These are phyloP conservation scores for Suillus ampliporus DNA, from an alignment of 768 basidiomycete genomes.

Conservation along the genomic window DNA sequence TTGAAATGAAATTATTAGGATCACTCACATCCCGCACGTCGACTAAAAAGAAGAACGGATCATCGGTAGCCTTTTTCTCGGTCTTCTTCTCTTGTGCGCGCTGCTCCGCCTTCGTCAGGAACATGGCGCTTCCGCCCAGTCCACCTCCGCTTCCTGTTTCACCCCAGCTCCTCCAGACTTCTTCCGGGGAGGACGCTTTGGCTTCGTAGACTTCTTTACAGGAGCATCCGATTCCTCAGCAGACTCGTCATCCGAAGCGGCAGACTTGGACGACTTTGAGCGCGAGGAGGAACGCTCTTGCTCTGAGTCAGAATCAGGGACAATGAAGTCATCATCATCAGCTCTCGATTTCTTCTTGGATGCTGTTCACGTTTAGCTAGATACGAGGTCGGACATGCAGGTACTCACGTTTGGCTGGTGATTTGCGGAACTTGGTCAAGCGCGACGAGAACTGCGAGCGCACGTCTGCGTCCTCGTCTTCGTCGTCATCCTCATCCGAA, in stretches of 20 bases:
- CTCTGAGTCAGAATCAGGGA: slow-evolving; percentile 63
- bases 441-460: slow-evolving; percentile 58
- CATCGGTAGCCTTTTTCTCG: slow-evolving; percentile 80
- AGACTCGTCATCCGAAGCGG: slow-evolving; percentile 45
- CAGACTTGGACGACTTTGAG: slow-evolving; percentile 37
- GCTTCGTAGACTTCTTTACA: slow-evolving; percentile 41
- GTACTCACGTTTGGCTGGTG: slow-evolving; percentile 57
- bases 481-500: slow-evolving; percentile 58
- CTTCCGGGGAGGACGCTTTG: slow-evolving; percentile 38
- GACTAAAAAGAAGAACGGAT: slow-evolving; percentile 74
- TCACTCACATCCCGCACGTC: slow-evolving; percentile 72
- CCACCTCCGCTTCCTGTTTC: slow-evolving; percentile 30
- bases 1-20: background rate
- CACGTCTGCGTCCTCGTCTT: slow-evolving; percentile 49
- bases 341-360: slow-evolving; percentile 41
- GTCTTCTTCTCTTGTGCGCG: slow-evolving; percentile 77
- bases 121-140: slow-evolving; percentile 43
- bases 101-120: slow-evolving; percentile 86
- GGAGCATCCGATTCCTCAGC: slow-evolving; percentile 45
- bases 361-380: slow-evolving; percentile 34
- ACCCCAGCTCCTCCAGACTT: slow-evolving; percentile 34
- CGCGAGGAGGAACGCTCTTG: slow-evolving; percentile 61
- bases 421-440: slow-evolving; percentile 70
- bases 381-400: slow-evolving; percentile 5
- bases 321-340: slow-evolving; percentile 78